Conservation (phyloP, 2,329 filamentous ascomycete genomes). For the Fusarium brevicatenulatum region DNA sequence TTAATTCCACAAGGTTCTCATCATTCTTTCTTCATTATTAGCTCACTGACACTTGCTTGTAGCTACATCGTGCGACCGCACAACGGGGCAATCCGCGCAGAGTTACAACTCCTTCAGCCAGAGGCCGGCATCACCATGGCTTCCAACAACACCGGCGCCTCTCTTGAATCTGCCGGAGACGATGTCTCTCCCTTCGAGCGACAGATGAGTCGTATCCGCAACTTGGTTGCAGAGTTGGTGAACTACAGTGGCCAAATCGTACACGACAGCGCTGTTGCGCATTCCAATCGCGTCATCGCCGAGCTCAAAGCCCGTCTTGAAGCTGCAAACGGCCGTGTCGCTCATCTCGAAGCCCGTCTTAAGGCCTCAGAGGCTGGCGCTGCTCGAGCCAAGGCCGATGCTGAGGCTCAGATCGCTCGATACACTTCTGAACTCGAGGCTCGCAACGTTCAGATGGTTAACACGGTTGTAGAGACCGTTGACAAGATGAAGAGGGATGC, state of each 20-base stretch:
- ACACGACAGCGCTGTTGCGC: background rate
- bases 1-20: rapidly evolving
- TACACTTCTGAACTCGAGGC: background rate
- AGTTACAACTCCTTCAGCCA: rapidly evolving
- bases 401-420: too few relatives aligned
- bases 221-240: rapidly evolving
- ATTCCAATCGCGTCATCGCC: background rate
- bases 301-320: background rate
- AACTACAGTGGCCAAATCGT: rapidly evolving
- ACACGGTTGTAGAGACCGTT: background rate
- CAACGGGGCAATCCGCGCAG: background rate
- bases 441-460: background rate
- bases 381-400: background rate
- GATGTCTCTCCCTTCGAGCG: rapidly evolving
- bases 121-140: background rate
- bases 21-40: rapidly evolving
- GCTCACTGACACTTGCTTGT: rapidly evolving
- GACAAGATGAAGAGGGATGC: background rate
- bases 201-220: rapidly evolving
- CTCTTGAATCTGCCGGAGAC: background rate
- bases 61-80: background rate
- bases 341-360: background rate
- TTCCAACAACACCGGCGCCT: background rate
- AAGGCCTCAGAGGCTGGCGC: background rate
- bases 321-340: background rate